Evolutionary conservation across 345 rosid genomes (phyloP).

Genomic region (Isatis tinctoria): DNA sequence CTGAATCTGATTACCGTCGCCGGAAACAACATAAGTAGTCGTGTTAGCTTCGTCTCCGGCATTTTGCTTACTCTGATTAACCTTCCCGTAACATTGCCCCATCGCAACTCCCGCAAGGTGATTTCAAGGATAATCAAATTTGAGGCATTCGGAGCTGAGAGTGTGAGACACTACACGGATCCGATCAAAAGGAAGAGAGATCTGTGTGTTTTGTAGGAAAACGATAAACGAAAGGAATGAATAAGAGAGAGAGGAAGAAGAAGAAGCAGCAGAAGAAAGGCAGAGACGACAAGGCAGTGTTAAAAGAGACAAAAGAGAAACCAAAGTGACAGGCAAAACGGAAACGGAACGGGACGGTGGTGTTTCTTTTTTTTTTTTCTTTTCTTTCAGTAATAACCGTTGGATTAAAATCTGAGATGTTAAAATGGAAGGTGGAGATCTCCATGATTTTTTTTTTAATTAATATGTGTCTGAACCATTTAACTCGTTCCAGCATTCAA

Average conservation of each 20-base stretch:
- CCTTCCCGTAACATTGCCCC: constrained; percentile 96
- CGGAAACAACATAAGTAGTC: constrained; percentile 52
- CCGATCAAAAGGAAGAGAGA: constrained; percentile 41
- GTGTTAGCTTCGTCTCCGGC: constrained; percentile 34
- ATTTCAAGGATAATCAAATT: constrained; percentile 21
- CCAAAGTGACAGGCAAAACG: constrained; percentile 19
- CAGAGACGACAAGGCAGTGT: constrained; percentile 29
- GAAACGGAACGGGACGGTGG: constrained; percentile 24
- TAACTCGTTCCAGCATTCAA: constrained; percentile 28
- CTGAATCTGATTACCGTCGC: constrained; percentile 45
- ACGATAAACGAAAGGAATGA: constrained; percentile 70
- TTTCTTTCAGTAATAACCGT: constrained; percentile 17
- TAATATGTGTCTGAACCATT: neutral
- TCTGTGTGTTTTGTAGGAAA: constrained; percentile 37
- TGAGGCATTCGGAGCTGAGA: constrained; percentile 25
- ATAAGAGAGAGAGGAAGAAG: constrained; percentile 28
- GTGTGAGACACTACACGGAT: constrained; percentile 25
- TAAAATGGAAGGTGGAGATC: constrained; percentile 23
- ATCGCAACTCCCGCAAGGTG: constrained; percentile 30
- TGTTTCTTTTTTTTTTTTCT: neutral
- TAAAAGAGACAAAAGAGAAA: constrained; percentile 28
- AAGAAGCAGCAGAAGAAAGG: constrained; percentile 12
- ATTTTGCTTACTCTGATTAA: constrained; percentile 38
- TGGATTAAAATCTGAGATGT: constrained; percentile 34
- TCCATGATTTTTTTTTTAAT: neutral